A percentile compares a stretch with the other conserved stretches of the same genome.
phyloP scores from a whole-genome alignment of 2,329 filamentous ascomycete genomes.

The Phyllosticta citribraziliensis region DNA sequence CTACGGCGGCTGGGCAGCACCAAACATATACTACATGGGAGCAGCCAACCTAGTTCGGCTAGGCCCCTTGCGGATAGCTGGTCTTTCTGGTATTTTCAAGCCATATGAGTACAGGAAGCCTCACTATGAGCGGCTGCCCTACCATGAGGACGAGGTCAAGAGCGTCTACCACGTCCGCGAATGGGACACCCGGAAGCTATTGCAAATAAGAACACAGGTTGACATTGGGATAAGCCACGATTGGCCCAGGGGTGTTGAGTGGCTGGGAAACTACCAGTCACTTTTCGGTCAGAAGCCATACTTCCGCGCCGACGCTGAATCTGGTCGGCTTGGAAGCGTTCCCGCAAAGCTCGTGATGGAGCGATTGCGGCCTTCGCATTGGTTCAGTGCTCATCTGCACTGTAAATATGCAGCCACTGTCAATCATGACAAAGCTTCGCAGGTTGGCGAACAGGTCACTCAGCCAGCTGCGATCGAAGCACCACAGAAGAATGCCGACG shows the following conservation, averaged over 20 bases:
- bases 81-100: conserved; percentile 92
- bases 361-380: conserved; percentile 68
- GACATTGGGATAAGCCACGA: conserved; percentile 92
- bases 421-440: conserved; percentile 31
- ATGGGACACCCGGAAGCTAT: conserved; percentile 78
- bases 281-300: conserved; percentile 66
- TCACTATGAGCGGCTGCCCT: conserved; percentile 80
- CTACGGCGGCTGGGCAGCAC: conserved; percentile 94
- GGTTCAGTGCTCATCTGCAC: conserved; percentile 89
- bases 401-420: conserved; percentile 67
- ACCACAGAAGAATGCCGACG: conserved; percentile 49
- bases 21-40: conserved; percentile 94
- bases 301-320: conserved; percentile 65
- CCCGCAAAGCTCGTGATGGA: conserved; percentile 76
- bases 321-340: conserved; percentile 66
- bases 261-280: conserved; percentile 56
- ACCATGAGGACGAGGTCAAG: conserved; percentile 64
- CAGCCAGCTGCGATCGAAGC: neutral
- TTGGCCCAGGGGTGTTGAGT: conserved; percentile 81
- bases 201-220: conserved; percentile 76
- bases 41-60: conserved; percentile 80
- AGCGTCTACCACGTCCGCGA: conserved; percentile 86
- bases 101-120: conserved; percentile 74
- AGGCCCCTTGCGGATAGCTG: conserved; percentile 78
- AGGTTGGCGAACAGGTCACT: neutral